A percentile compares a stretch with the other conserved stretches of the same genome.
These are phyloP conservation scores for Pisolithus tinctorius DNA, from an alignment of 768 basidiomycete genomes.

Conservation along the genomic window DNA sequence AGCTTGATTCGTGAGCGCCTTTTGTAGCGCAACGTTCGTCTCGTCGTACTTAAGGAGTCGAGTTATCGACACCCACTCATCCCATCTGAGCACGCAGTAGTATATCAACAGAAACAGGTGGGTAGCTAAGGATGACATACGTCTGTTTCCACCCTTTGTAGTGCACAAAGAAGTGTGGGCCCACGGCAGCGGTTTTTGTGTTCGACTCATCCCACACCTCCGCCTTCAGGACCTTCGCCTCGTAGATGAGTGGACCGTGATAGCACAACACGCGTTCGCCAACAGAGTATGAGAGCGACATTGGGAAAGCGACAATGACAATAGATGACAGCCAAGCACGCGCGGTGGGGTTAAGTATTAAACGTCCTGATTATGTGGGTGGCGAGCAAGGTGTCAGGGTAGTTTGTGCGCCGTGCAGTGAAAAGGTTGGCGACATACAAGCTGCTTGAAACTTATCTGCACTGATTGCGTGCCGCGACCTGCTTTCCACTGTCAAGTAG, in stretches of 20 bases:
- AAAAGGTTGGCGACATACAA: too few species aligned
- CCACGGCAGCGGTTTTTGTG: slow-evolving; percentile 51
- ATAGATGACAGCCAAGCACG: background rate
- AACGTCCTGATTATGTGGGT: too few species aligned
- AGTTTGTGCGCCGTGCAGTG: too few species aligned
- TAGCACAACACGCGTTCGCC: slow-evolving; percentile 89
- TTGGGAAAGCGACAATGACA: background rate
- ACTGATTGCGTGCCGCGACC: too few species aligned
- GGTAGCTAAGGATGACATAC: slow-evolving; percentile 38
- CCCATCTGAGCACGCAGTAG: slow-evolving; percentile 59
- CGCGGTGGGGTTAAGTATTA: background rate
- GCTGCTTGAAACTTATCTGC: too few species aligned
- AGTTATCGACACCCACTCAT: slow-evolving; percentile 86
- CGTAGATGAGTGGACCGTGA: slow-evolving; percentile 93
- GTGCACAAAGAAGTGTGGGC: slow-evolving; percentile 90
- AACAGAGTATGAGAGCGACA: slow-evolving; percentile 34
- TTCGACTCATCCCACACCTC: slow-evolving; percentile 60
- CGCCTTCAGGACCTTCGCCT: slow-evolving; percentile 80
- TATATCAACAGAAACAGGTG: slow-evolving; percentile 3
- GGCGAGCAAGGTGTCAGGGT: too few species aligned
- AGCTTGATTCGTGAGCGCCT: slow-evolving; percentile 46
- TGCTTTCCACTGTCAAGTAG: too few species aligned
- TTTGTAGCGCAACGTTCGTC: slow-evolving; percentile 70
- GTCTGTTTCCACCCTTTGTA: slow-evolving; percentile 99
- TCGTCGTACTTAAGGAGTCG: slow-evolving; percentile 86